phyloP scores from a whole-genome alignment of 495 filamentous ascomycete genomes.

The Penicillium goetzii region DNA sequence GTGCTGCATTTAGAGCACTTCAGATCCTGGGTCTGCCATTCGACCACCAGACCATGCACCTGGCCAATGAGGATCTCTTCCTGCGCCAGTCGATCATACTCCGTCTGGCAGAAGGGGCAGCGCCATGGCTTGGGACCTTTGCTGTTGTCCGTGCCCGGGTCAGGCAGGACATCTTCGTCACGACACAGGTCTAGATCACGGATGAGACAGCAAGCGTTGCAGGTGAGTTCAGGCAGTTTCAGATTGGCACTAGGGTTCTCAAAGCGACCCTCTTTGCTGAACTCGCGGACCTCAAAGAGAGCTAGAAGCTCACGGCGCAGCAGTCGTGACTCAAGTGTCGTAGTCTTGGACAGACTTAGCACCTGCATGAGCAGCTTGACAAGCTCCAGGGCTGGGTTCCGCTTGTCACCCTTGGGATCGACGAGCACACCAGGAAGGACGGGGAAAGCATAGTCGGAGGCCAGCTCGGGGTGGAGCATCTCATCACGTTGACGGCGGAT shows the following conservation, averaged over 20 bases:
- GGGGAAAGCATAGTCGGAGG: conserved; percentile 86
- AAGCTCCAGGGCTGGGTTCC: conserved; percentile 84
- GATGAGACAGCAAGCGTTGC: conserved; percentile 82
- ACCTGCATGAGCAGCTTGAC: conserved; percentile 92
- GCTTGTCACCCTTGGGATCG: conserved; percentile 60
- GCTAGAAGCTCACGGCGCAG: conserved; percentile 86
- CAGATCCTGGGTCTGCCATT: conserved; percentile 89
- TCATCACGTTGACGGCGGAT: conserved; percentile 84
- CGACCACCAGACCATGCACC: conserved; percentile 71
- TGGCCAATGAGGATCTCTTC: conserved; percentile 83
- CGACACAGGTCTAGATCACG: conserved; percentile 92
- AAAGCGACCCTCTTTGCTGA: conserved; percentile 83
- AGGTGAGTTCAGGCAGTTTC: conserved; percentile 74
- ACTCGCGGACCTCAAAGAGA: conserved; percentile 92
- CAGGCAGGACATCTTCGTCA: conserved; percentile 79
- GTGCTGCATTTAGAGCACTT: conserved; percentile 66
- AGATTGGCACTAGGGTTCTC: conserved; percentile 80
- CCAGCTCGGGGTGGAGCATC: conserved; percentile 85
- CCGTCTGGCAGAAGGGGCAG: conserved; percentile 74
- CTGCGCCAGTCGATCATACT: conserved; percentile 74
- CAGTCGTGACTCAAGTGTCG: conserved; percentile 80
- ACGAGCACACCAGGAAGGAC: conserved; percentile 72
- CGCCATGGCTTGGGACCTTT: conserved; percentile 64
- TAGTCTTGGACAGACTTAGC: conserved; percentile 77
- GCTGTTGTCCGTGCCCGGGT: conserved; percentile 40